Conservation (phyloP, 228 moss, liverwort and hornwort genomes). For the Sphagnum fallax region DNA sequence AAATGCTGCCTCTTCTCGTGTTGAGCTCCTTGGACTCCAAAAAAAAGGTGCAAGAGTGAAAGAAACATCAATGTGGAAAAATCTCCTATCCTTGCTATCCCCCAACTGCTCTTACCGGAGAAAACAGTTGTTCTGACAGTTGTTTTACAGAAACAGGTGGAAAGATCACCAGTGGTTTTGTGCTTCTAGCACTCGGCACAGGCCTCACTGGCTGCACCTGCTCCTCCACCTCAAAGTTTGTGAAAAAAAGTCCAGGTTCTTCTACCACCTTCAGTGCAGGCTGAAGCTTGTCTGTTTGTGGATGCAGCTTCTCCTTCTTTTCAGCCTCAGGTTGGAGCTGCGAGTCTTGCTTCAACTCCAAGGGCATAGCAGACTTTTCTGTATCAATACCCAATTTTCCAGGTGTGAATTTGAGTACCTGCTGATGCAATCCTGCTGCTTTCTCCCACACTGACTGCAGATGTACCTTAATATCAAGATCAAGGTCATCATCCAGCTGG, state of each 20-base stretch:
- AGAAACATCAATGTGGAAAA: no score
- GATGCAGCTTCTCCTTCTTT: constrained; percentile 13
- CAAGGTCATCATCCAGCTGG: constrained; percentile 28
- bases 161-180: constrained; percentile 12
- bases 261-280: constrained; percentile 18
- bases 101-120: constrained; percentile 32
- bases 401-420: constrained; percentile 12
- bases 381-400: constrained; percentile 27
- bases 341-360: constrained; percentile 19
- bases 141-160: constrained; percentile 24
- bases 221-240: constrained; percentile 40
- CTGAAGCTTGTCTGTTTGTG: constrained; percentile 13
- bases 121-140: constrained; percentile 24
- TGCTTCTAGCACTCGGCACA: constrained; percentile 11
- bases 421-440: constrained; percentile 19
- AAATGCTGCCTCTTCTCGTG: no score
- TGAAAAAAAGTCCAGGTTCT: constrained; percentile 33
- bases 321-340: constrained; percentile 9
- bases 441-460: constrained; percentile 44
- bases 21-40: no score
- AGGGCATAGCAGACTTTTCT: not conserved
- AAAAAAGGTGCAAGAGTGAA: no score
- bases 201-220: constrained; percentile 30
- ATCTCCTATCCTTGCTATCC: no score
- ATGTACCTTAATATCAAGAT: constrained; percentile 28